Conservation (phyloP, 257 asterid genomes). For the Scutellaria minor region DNA sequence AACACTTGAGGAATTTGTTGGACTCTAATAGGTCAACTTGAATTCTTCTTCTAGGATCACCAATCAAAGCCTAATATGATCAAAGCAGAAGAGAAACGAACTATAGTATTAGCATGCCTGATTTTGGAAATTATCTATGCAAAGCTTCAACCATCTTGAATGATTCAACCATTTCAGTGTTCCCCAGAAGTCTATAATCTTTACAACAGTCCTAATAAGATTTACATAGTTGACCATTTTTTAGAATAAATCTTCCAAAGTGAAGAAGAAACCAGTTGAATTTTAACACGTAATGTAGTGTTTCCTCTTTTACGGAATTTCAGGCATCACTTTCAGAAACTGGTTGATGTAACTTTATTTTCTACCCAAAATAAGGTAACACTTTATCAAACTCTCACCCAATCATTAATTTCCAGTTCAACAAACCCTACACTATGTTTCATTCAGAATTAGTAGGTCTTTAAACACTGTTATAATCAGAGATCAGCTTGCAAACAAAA, state of each 20-base stretch:
- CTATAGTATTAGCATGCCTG: slow-evolving; percentile 1
- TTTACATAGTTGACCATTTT: background rate
- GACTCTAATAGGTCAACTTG: slow-evolving; percentile 88
- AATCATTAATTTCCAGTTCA: background rate
- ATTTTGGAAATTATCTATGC: slow-evolving; percentile 3
- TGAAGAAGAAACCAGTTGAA: background rate
- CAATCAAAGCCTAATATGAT: slow-evolving; percentile 73
- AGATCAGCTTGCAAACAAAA: slow-evolving; percentile 13
- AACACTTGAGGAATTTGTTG: slow-evolving; percentile 65
- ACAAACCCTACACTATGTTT: slow-evolving; percentile 12
- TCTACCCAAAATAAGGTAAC: background rate
- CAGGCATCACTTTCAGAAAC: slow-evolving; percentile 12
- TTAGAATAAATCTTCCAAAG: background rate
- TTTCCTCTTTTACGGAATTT: background rate
- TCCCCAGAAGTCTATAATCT: background rate
- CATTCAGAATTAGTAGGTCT: slow-evolving; percentile 20
- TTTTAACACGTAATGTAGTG: background rate
- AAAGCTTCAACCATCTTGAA: slow-evolving; percentile 29
- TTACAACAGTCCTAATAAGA: background rate
- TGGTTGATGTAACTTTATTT: background rate
- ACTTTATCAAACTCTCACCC: slow-evolving; percentile 6
- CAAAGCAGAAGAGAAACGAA: slow-evolving; percentile 31
- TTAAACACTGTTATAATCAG: background rate
- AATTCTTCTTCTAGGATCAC: slow-evolving; percentile 95
- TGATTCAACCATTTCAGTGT: slow-evolving; percentile 1